These are phyloP conservation scores for Mycena vitilis DNA, from an alignment of 768 basidiomycete genomes.

Conservation along the genomic window DNA sequence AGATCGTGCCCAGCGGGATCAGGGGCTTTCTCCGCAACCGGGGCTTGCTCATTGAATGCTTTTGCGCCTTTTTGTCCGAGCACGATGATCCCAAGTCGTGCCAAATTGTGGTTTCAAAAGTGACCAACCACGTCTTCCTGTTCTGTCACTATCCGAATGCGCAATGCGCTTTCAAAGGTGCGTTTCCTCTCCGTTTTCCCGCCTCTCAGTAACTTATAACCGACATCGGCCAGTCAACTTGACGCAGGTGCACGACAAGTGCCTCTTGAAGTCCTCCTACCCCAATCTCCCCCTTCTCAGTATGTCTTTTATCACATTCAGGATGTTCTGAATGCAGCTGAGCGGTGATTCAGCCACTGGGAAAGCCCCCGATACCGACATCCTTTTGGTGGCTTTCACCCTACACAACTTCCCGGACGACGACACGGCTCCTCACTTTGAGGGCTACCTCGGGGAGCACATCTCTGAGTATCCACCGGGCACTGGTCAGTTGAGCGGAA, in stretches of 20 bases:
- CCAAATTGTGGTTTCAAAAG: neutral
- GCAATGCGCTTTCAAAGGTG: constrained; percentile 10
- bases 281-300: neutral
- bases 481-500: neutral
- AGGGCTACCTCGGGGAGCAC: constrained; percentile 5
- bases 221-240: constrained; percentile 1
- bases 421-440: constrained; percentile 3
- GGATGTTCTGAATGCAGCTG: neutral
- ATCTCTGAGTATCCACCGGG: neutral
- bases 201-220: too few relatives aligned
- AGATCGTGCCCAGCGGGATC: neutral
- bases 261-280: neutral
- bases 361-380: neutral
- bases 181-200: neutral
- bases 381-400: neutral
- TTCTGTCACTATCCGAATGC: constrained; percentile 9
- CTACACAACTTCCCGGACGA: neutral
- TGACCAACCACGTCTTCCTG: neutral
- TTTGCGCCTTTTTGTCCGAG: neutral
- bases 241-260: neutral
- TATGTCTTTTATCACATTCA: neutral
- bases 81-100: constrained; percentile 1
- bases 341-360: too few relatives aligned
- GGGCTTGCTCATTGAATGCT: constrained; percentile 4
- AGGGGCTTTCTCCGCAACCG: neutral